Conservation (phyloP, 768 basidiomycete species). For the Tricholoma furcatifolium region DNA sequence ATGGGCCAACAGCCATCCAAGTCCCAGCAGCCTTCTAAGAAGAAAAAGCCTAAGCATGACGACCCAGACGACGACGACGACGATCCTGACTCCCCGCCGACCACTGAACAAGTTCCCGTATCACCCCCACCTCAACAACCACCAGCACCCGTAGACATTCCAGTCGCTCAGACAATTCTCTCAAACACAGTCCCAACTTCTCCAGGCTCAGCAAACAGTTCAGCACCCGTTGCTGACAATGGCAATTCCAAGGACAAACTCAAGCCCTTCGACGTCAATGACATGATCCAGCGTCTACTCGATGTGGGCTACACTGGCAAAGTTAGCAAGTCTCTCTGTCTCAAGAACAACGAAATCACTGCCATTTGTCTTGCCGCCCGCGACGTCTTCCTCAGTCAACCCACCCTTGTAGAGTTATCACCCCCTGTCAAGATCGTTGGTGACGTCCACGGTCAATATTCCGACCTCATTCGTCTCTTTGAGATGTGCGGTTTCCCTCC, state of each 20-base stretch:
- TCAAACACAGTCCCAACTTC: constrained; percentile 60
- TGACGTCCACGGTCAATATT: constrained; percentile 98
- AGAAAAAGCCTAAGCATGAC: constrained; percentile 70
- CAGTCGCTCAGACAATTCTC: constrained; percentile 82
- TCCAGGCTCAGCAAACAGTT: constrained; percentile 48
- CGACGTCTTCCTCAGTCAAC: constrained; percentile 94
- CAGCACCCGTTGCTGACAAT: constrained; percentile 41
- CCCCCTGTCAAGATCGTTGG: constrained; percentile 99
- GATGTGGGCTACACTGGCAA: constrained; percentile 98
- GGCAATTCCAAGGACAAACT: constrained; percentile 55
- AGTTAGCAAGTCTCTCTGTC: constrained; percentile 91
- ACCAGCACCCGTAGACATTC: constrained; percentile 72
- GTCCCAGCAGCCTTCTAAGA: constrained; percentile 36
- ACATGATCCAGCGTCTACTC: constrained; percentile 95
- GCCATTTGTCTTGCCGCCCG: constrained; percentile 93
- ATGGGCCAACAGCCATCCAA: constrained; percentile 89
- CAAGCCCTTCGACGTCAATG: constrained; percentile 88
- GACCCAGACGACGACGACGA: constrained; percentile 46
- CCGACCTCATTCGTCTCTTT: constrained; percentile 96
- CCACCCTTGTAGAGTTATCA: constrained; percentile 93
- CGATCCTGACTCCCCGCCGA: constrained; percentile 22
- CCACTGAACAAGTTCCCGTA: constrained; percentile 22
- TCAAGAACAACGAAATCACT: constrained; percentile 96
- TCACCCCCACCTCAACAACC: constrained; percentile 44
- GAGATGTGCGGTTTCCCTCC: constrained; percentile 99